Base-by-base conservation (phyloP, 1,284 basidiomycete genomes). In the Ustilago bromivora region DNA sequence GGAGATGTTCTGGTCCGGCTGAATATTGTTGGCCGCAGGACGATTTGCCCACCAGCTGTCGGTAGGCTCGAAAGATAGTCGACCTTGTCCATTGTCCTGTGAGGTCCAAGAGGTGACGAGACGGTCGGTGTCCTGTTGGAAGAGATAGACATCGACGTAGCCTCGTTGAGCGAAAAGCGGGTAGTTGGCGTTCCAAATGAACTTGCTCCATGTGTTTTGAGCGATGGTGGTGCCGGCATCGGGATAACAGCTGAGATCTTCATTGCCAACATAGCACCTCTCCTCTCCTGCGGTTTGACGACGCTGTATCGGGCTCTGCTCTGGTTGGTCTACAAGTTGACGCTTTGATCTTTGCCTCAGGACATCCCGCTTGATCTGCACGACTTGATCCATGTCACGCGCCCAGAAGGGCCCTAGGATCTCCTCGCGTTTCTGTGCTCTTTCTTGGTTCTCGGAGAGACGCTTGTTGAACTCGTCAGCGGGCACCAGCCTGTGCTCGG, bases 181-280 rank as follows among this genome's bases (percentile, higher is more conserved):
- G 19, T 78, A 82, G 66, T 82, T 81, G 46, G 67, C 56, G 54
- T 83, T 83, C 82, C 82, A 83, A 49, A 83, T 83, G 55, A 83
- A 79, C 57, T 58, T 74, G 56, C 71, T 73, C 80, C 80, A 83
- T 0, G 41, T 46, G 43, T 75, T 80, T 35, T 83, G 81, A 0
- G 53, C 56, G 55, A 83, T 52, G 35, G 62, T 69, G n/a, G 76
- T 70, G 32, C 60, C 68, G 19, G 67, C 55, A 11, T 71, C 79
- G n/a, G 81, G 81, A 51, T 79, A 83, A 61, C 81, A 83, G 65
- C 80, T 82, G 41, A 83, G 71, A 9, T 80, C 64, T 11, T 78
- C 71, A 51, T 83, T 82, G 34, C 80, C 81, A 3, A 83, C 81
- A 34, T 67, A 83, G 59, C 81, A 83, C 2, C 38, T 55, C 54